These are phyloP conservation scores for Gomphus bonarii DNA, from an alignment of 1,284 basidiomycete species.

Conservation along the genomic window DNA sequence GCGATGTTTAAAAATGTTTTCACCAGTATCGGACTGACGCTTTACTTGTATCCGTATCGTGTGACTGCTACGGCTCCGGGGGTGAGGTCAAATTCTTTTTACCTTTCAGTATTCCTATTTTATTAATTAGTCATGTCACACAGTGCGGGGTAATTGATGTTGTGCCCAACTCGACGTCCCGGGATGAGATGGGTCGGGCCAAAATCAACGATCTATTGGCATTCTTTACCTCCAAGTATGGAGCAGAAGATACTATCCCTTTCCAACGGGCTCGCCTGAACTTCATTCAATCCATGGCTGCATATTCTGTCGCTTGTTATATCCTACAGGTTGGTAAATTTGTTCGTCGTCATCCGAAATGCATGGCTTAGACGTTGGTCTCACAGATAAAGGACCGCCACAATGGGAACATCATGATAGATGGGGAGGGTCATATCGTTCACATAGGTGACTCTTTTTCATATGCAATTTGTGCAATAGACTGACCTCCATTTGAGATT, in stretches of 20 bases:
- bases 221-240: slow-evolving; percentile 95
- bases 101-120: background rate
- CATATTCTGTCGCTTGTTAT: slow-evolving; percentile 98
- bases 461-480: background rate
- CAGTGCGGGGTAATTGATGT: slow-evolving; percentile 98
- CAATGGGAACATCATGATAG: slow-evolving; percentile 99
- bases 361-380: background rate
- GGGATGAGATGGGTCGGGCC: slow-evolving; percentile 98
- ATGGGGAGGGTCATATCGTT: slow-evolving; percentile 91
- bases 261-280: slow-evolving; percentile 94
- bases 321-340: slow-evolving; percentile 55
- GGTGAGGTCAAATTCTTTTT: slow-evolving; percentile 44
- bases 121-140: background rate
- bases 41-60: slow-evolving; percentile 94
- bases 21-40: slow-evolving; percentile 74
- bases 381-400: slow-evolving; percentile 83
- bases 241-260: slow-evolving; percentile 76
- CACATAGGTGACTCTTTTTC: slow-evolving; percentile 66
- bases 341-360: background rate
- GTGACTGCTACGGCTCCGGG: slow-evolving; percentile 97
- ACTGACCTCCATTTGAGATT: slow-evolving; percentile 47
- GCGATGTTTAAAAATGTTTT: slow-evolving; percentile 99
- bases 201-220: slow-evolving; percentile 94
- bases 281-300: slow-evolving; percentile 99
- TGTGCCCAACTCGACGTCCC: slow-evolving; percentile 94